Evolutionary conservation across 495 filamentous ascomycete species (phyloP), one percentile per base, ranked within the genome.

Genomic region (Aspergillus cavernicola): DNA sequence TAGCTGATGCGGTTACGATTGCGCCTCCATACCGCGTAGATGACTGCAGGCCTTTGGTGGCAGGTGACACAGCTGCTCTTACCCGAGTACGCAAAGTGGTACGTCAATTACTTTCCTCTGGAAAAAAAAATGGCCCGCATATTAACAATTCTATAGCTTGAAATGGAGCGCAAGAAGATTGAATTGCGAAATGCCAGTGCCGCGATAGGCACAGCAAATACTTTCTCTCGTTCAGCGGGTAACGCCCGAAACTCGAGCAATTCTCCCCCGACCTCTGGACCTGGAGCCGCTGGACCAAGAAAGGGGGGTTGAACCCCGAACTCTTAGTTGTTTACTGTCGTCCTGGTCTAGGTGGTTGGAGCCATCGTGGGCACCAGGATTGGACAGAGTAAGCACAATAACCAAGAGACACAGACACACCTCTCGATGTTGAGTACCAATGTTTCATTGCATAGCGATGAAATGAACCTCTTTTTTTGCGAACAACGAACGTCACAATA

Each of bases 21-120:
- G 65, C 76, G 11, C 64, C 76, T 6, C 85, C 84, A 3, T 88
- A 87, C 61, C 76, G 72, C 4, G 65, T 75, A 24, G 83, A 85
- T 29, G 79, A 83, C 41, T 85, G 83, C 57, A 74, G 70, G 55
- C 68, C 76, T 13, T 59, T 77, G 50, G 62, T 71, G 45, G 68
- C 75, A 57, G 71, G 77, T 60, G 69, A 78, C 62, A 69, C 70
- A 49, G 66, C 74, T 61, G 76, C 76, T 33, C 65, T 87, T 33
- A 66, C 61, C 32, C 74, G 81, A 52, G 81, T 88, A 23, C 80
- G 79, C 67, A 86, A 85, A 64, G 81, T 85, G 67, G 81, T 88
- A 56, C 62, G 80, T 81, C 9, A 23, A 38, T 9, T 32, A 15
- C 16, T 26, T 28, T 4, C 24, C 4, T 9, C 24, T 28, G 4